Base-by-base conservation (phyloP, 441 rosid genomes). In the Corymbia calophylla region DNA sequence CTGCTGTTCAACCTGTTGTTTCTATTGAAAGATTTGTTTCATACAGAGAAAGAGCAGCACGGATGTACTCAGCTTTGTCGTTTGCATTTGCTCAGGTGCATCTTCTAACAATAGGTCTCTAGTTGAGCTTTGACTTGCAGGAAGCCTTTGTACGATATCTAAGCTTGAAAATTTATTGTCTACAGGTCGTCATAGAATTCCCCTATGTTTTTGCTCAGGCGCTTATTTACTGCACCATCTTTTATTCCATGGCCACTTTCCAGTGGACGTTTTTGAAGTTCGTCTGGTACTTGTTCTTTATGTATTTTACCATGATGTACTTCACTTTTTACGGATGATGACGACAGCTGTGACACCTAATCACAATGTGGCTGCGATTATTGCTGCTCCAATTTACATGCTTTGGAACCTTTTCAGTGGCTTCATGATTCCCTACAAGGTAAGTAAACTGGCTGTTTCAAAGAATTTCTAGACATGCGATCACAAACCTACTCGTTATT, bases 331-430 rank as follows among this genome's bases (percentile, higher is more conserved):
- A 98, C 84, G 99, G 87, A 98, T 98, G 99, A 97, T 98, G 99
- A 98, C 97, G 6, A 97, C 99, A 9, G 98, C 99, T 10, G 88
- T 98, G 92, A 98, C 99, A 9, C 99, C 99, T 60, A 98, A 98
- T 91, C 99, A 98, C 92, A 95, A 97, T 8, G 99, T 98, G 62
- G 99, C 98, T 53, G 88, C 99, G 47, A 97, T 98, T 60, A 92
- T 98, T 53, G 95, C 99, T 68, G 99, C 99, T 7, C 99, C 99
- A 5, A 97, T 95, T 92, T 97, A 98, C 90, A 97, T 98, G 99
- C 97, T 98, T 35, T 98, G 99, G 99, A 97, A 98, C 94, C 98
- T 98, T 92, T 98, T 98, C 94, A 95, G 98, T 8, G 99, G 99
- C 92, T 98, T 97, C 88, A 96, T 97, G 99, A 98, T 98, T 93